A percentile compares a stretch with the other conserved stretches of the same genome.
Conservation (phyloP, 2,329 filamentous ascomycete species). For the Talaromyces verruculosus region DNA sequence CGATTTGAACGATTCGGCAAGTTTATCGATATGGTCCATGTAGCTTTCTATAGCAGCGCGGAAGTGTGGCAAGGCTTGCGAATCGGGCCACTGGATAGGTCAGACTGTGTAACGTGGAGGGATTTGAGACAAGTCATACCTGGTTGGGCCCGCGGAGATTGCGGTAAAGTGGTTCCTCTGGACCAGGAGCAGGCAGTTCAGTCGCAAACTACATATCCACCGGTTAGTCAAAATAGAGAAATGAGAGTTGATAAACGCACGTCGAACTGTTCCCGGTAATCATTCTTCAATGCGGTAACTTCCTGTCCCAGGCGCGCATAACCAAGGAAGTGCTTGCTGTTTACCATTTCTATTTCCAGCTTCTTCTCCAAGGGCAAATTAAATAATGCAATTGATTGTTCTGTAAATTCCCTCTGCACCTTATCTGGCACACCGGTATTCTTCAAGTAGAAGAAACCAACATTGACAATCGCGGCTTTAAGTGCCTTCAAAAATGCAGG, state of each 20-base stretch:
- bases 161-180: conserved; percentile 37
- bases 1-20: conserved; percentile 31
- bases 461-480: conserved; percentile 36
- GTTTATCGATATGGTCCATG: conserved; percentile 28
- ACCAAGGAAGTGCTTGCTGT: conserved; percentile 40
- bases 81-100: conserved; percentile 36
- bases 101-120: background rate
- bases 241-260: conserved; percentile 22
- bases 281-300: conserved; percentile 35
- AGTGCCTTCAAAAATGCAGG: conserved; percentile 30
- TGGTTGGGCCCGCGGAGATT: conserved; percentile 40
- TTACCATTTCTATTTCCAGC: conserved; percentile 49
- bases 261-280: conserved; percentile 41
- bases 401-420: conserved; percentile 33
- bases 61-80: conserved; percentile 33
- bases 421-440: conserved; percentile 30
- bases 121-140: conserved; percentile 23
- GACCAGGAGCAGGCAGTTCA: conserved; percentile 36
- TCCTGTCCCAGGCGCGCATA: conserved; percentile 39
- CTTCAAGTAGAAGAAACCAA: conserved; percentile 39
- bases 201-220: conserved; percentile 34
- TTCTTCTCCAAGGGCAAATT: conserved; percentile 47
- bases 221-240: background rate
- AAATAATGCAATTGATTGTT: conserved; percentile 47
- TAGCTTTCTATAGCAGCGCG: conserved; percentile 34